Evolutionary conservation across 1,284 basidiomycete species (phyloP), one percentile per base, ranked within the genome.

Genomic region (Erythrobasidium hasegawianum): DNA sequence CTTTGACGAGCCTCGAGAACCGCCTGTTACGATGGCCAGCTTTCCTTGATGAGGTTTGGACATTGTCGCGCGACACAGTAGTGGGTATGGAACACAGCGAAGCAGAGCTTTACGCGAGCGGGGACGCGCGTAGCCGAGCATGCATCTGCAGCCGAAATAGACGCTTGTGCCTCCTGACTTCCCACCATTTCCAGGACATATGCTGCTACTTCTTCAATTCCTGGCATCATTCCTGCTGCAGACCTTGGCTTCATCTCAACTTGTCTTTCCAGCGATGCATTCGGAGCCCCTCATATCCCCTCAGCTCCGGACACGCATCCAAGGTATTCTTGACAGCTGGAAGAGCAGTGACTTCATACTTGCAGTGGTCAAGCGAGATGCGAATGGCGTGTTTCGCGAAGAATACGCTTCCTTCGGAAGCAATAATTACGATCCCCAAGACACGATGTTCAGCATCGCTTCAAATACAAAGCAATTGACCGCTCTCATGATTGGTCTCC

Each of bases 21-120:
- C 60, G 24, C 60, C 60, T 16, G 60, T 62, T 14, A 62, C 60
- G 22, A 62, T 45, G 13, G 60, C 60, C 14, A 62, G 41, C 53
- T 62, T 62, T 1, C 60, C 60, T 24, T 55, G 40, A 47, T 62
- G 55, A 16, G 60, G 39, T n/a, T n/a, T n/a, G n/a, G n/a, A n/a
- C n/a, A n/a, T n/a, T n/a, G n/a, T n/a, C n/a, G n/a, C n/a, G n/a
- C n/a, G n/a, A n/a, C n/a, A n/a, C n/a, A n/a, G n/a, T n/a, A n/a
- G n/a, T n/a, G n/a, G n/a, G n/a, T n/a, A n/a, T n/a, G n/a, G n/a
- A n/a, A n/a, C n/a, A n/a, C n/a, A n/a, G n/a, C n/a, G n/a, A n/a
- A n/a, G n/a, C n/a, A n/a, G n/a, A n/a, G n/a, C n/a, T n/a, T n/a
- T n/a, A n/a, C n/a, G n/a, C n/a, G n/a, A n/a, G n/a, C n/a, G n/a